These are phyloP conservation scores for Ceratonia siliqua DNA, from an alignment of 306 rosid genomes.

Conservation along the genomic window DNA sequence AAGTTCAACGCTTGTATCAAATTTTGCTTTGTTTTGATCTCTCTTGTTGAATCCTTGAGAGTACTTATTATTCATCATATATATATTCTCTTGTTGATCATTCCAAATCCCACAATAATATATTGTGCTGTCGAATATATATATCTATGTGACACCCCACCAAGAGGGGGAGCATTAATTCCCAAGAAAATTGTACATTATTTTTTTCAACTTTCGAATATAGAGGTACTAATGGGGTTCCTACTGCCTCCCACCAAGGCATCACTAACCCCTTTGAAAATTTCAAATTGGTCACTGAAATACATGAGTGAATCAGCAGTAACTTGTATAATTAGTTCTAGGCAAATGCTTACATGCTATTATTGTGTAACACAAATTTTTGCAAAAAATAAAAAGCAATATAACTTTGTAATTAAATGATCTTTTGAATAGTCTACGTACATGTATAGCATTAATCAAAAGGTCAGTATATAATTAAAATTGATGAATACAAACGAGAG, in stretches of 20 bases:
- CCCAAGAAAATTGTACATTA: constrained; percentile 12
- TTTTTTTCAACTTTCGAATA: not conserved
- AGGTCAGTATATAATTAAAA: not conserved
- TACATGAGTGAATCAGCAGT: too few relatives aligned
- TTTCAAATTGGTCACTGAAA: not conserved
- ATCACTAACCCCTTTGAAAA: not conserved
- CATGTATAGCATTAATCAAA: not conserved
- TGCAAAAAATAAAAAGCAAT: too few relatives aligned
- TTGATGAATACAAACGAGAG: not conserved
- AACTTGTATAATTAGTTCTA: too few relatives aligned
- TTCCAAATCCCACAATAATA: constrained; percentile 1
- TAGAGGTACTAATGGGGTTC: not conserved
- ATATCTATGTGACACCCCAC: constrained; percentile 23
- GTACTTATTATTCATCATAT: not conserved
- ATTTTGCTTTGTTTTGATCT: not conserved
- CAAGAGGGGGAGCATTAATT: constrained; percentile 24
- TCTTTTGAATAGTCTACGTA: too few relatives aligned
- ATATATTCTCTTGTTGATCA: constrained; percentile 23
- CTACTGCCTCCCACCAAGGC: constrained; percentile 26
- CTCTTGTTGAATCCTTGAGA: not conserved
- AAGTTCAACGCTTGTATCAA: not conserved
- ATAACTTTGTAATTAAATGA: too few relatives aligned
- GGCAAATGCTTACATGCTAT: too few relatives aligned
- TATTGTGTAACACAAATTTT: too few relatives aligned
- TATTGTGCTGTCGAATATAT: constrained; percentile 22